A percentile compares a stretch with the other conserved stretches of the same genome.
Evolutionary conservation across 2,329 filamentous ascomycete species (phyloP).

Genomic region (Helotiales sp.): DNA sequence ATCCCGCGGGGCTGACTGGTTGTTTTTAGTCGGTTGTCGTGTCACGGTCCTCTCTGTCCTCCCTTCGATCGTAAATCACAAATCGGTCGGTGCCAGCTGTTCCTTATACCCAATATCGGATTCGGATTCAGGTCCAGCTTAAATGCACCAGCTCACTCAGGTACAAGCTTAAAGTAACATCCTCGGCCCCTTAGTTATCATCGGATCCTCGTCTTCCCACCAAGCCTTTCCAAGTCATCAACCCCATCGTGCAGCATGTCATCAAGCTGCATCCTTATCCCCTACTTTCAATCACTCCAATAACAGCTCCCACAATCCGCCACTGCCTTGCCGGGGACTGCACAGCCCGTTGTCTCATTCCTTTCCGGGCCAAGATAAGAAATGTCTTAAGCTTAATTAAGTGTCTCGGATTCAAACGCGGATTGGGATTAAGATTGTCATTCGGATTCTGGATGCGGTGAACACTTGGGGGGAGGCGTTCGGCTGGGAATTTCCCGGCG

Average conservation of each 20-base stretch:
- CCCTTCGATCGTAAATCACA: no score
- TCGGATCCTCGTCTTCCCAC: not conserved
- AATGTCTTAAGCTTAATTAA: not conserved
- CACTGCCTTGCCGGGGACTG: not conserved
- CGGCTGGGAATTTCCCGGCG: not conserved
- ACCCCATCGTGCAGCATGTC: not conserved
- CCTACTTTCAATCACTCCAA: no score
- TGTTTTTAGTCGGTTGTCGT: no score
- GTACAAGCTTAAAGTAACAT: no score
- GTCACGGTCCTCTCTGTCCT: no score
- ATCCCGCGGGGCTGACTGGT: no score
- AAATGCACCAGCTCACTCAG: not conserved
- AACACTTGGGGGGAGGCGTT: not conserved
- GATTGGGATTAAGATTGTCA: not conserved
- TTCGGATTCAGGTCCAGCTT: not conserved
- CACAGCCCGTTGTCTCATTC: not conserved
- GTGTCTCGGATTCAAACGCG: not conserved
- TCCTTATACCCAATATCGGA: no score
- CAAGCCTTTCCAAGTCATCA: not conserved
- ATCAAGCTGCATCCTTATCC: not conserved
- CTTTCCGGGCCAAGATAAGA: not conserved
- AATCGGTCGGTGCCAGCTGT: no score
- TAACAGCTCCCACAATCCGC: not conserved
- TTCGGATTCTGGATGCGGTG: constrained; percentile 1
- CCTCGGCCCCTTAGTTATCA: no score